phyloP scores from a whole-genome alignment of 1,284 basidiomycete genomes.

The Rhodotorula glutinis region DNA sequence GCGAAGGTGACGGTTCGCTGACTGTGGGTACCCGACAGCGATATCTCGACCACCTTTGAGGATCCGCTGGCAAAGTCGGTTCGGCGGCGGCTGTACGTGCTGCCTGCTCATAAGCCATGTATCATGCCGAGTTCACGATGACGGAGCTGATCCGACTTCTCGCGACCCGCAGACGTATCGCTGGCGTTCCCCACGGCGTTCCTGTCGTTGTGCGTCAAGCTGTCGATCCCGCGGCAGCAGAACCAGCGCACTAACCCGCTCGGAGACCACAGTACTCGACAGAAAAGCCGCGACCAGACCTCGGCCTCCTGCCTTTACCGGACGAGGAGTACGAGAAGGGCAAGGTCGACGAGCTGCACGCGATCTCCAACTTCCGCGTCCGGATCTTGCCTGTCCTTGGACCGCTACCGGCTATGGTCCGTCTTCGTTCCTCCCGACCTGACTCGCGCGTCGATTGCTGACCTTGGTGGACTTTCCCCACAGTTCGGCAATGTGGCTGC shows the following conservation, averaged over 20 bases:
- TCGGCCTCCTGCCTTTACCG: constrained; percentile 82
- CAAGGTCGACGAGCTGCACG: constrained; percentile 81
- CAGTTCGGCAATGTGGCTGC: constrained; percentile 79
- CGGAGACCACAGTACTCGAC: constrained; percentile 67
- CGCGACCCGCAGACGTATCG: constrained; percentile 27
- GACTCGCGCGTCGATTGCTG: constrained; percentile 52
- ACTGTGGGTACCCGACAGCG: constrained; percentile 52
- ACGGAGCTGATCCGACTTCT: no score
- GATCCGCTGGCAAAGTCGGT: constrained; percentile 93
- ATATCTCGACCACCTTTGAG: constrained; percentile 88
- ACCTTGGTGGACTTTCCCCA: background rate
- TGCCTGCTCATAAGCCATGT: background rate
- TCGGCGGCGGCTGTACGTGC: constrained; percentile 53
- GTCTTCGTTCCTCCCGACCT: background rate
- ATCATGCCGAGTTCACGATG: background rate
- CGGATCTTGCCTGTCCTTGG: constrained; percentile 83
- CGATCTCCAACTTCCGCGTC: constrained; percentile 90
- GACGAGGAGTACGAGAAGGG: constrained; percentile 92
- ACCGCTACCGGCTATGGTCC: constrained; percentile 44
- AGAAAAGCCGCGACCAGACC: constrained; percentile 76
- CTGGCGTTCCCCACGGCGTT: constrained; percentile 41
- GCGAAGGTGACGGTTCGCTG: background rate
- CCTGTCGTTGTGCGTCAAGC: constrained; percentile 43
- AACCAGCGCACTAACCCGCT: no score
- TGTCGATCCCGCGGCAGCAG: no score